These are phyloP conservation scores for Heterobasidion annosum DNA, from an alignment of 1,284 basidiomycete genomes.

Conservation along the genomic window DNA sequence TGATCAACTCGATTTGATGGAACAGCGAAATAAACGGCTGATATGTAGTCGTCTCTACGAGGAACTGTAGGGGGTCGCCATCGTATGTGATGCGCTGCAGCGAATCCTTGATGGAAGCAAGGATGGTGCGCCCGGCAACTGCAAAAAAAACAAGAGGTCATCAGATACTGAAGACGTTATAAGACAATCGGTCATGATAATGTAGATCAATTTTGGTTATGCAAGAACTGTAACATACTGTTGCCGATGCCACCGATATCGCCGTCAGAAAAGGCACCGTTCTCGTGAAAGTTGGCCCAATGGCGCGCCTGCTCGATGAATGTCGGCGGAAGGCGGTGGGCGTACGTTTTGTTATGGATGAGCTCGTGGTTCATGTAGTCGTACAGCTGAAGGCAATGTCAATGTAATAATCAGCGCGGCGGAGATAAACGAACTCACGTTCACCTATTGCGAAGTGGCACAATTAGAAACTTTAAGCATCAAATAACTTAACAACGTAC, in stretches of 20 bases:
- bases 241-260: constrained; percentile 65
- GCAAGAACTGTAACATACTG: constrained; percentile 26
- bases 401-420: neutral
- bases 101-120: constrained; percentile 60
- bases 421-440: constrained; percentile 33
- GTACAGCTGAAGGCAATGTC: constrained; percentile 39
- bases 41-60: constrained; percentile 69
- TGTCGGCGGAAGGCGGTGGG: constrained; percentile 61
- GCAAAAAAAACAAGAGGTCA: neutral
- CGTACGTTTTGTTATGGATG: constrained; percentile 73
- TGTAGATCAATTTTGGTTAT: no score
- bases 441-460: constrained; percentile 37
- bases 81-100: constrained; percentile 73
- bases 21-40: constrained; percentile 86
- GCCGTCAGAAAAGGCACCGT: constrained; percentile 62
- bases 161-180: no score
- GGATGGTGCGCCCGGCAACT: constrained; percentile 76
- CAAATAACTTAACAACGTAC: constrained; percentile 27
- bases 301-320: constrained; percentile 60
- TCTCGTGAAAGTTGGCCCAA: constrained; percentile 74
- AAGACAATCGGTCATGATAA: no score
- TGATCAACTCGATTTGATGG: constrained; percentile 59
- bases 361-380: constrained; percentile 72
- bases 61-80: constrained; percentile 68
- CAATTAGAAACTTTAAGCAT: neutral